Base-by-base conservation (phyloP, 306 rosid genomes). In the Cucumis melo region DNA sequence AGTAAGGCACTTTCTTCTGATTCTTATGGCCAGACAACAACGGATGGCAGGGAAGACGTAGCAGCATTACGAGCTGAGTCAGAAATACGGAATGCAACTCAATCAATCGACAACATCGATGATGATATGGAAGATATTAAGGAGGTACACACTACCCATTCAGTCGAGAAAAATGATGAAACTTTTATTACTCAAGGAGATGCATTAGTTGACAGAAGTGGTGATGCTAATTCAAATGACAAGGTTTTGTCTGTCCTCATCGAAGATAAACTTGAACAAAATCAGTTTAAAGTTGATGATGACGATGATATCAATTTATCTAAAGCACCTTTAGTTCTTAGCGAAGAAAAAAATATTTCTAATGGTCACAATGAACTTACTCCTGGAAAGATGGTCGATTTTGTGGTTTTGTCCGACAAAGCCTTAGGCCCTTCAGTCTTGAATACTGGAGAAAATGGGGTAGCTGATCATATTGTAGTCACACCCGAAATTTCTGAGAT, bases 401-500 rank as follows among this genome's bases (percentile, higher is more conserved):
- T 74, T 14, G 78, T 36, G 71, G 83, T 82, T 80, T 83, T 88
- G 54, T 86, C 88, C 29, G 66, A 51, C 80, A 88, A 83, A 73
- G 68, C 70, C 54, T 64, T 19, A 19, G 70, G 77, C 60, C 79
- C 65, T 54, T 70, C 92, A 79, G 59, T 79, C 5, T 67, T 68
- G 81, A 82, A 70, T 34, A 72, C 83, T 20, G 81, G 84, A 72
- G 83, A 73, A 77, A 77, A 79, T 78, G 89, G 76, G 41, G 80
- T 79, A 60, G 76, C 82, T 44, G 90, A 85, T 68, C 67, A 38
- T 36, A 12, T 78, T 80, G 80, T 21, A 13, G 70, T 78, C 78
- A 55, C 85, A 3, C 68, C 72, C 48, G 87, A 80, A 66, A 87
- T 86, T 80, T 82, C 89, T 23, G 89, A 80, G 85, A 82, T 83